Base-by-base conservation (phyloP, 2,329 filamentous ascomycete species). In the Aspergillus ochraceoroseus region DNA sequence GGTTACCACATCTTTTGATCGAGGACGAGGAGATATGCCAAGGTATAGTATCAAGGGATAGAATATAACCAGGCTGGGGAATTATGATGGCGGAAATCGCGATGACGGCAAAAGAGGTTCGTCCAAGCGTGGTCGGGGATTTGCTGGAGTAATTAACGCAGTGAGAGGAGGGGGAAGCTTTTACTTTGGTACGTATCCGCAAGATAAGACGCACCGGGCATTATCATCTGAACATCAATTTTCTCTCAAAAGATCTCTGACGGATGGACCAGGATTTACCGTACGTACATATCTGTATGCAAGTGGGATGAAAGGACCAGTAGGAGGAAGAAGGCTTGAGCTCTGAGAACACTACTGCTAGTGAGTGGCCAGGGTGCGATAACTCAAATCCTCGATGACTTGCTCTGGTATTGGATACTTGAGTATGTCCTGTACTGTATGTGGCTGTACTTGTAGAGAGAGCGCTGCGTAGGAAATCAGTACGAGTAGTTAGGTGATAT, bases 61-160 rank as follows among this genome's bases (percentile, higher is more conserved):
- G n/a, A n/a, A n/a, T n/a, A n/a, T n/a, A n/a, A n/a, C n/a, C n/a
- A n/a, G n/a, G n/a, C n/a, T n/a, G n/a, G n/a, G n/a, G n/a, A n/a
- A n/a, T n/a, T n/a, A n/a, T n/a, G n/a, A n/a, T n/a, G n/a, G n/a
- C n/a, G n/a, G n/a, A n/a, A n/a, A n/a, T n/a, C n/a, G n/a, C n/a
- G 18, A 11, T 17, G 30, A 41, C 37, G 23, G 23, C 25, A 23
- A 32, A 28, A 26, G 25, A 39, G 37, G 27, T 38, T 33, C 34
- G 25, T 20, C 22, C 18, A 18, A 26, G 22, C 20, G 23, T 29
- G 41, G 45, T 32, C 39, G 39, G 19, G 34, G 26, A 47, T 47
- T 44, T 42, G 41, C 41, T 31, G 26, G 18, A 15, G 15, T 18
- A 33, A 45, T 43, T 48, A 33, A 45, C 45, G 35, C 45, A 45